Evolutionary conservation across 163 green algal species (phyloP).

Genomic region (Scenedesmus sp.): DNA sequence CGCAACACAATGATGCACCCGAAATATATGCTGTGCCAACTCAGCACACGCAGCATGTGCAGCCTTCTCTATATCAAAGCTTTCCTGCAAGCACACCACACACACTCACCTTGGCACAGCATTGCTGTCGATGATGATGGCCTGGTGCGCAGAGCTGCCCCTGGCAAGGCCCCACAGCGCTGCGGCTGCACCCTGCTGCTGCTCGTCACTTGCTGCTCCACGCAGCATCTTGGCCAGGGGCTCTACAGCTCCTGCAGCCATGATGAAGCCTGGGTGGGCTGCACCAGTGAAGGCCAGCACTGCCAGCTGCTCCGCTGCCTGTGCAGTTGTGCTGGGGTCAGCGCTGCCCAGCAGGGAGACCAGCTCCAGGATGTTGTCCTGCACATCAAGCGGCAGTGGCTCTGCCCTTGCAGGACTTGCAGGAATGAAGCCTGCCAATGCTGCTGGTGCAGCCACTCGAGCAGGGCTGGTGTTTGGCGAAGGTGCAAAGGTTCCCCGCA

Average conservation of each 20-base stretch:
- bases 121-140: neutral
- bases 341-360: neutral
- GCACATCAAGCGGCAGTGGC: neutral
- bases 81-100: neutral
- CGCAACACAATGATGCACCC: too few relatives aligned
- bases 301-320: conserved; percentile 14
- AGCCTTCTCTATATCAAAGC: too few relatives aligned
- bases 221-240: neutral
- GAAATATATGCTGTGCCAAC: too few relatives aligned
- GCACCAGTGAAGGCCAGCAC: neutral
- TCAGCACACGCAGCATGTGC: too few relatives aligned
- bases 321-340: neutral
- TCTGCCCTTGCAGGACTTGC: conserved; percentile 9
- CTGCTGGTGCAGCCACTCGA: neutral
- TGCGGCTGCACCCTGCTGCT: conserved; percentile 10
- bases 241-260: neutral
- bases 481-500: neutral
- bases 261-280: neutral
- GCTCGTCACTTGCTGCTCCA: neutral
- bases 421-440: neutral
- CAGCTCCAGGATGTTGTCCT: neutral
- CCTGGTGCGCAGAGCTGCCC: conserved; percentile 9
- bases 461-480: neutral
- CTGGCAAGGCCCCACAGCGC: conserved; percentile 10
- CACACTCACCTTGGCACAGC: neutral